Conservation (phyloP, 2,329 filamentous ascomycete species). For the Didymella glomerata region DNA sequence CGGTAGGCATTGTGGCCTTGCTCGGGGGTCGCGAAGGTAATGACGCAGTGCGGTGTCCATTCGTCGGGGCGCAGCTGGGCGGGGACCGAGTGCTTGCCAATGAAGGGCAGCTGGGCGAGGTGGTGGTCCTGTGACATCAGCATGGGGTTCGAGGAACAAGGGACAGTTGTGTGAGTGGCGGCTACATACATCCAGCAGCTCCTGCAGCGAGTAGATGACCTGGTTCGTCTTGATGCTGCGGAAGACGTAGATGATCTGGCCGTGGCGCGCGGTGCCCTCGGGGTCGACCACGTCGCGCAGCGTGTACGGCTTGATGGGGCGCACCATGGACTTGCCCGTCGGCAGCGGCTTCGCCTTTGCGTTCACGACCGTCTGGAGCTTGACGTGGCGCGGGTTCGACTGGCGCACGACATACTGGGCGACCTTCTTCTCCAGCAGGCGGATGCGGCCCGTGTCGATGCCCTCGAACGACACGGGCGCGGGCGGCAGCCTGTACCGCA, state of each 20-base stretch:
- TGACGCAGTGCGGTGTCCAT: constrained; percentile 67
- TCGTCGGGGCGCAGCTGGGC: constrained; percentile 67
- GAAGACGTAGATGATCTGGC: constrained; percentile 70
- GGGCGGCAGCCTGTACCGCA: constrained; percentile 36
- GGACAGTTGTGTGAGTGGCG: too few species aligned
- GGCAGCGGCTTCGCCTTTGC: constrained; percentile 33
- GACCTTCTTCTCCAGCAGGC: constrained; percentile 26
- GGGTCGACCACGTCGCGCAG: constrained; percentile 53
- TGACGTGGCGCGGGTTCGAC: constrained; percentile 37
- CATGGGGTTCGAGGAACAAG: too few species aligned
- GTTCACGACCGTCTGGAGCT: constrained; percentile 38
- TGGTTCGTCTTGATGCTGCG: constrained; percentile 69
- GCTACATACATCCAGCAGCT: constrained; percentile 63
- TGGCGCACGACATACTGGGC: constrained; percentile 35
- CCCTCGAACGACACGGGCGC: constrained; percentile 29
- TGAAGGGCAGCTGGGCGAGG: constrained; percentile 67
- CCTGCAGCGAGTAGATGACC: constrained; percentile 68
- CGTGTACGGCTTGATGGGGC: constrained; percentile 41
- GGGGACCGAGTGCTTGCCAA: constrained; percentile 70
- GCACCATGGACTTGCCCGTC: constrained; percentile 25
- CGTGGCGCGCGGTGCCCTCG: constrained; percentile 51
- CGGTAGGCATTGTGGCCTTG: constrained; percentile 64
- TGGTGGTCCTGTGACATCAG: constrained; percentile 56
- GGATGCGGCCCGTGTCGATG: constrained; percentile 15
- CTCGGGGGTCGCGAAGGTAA: constrained; percentile 61